phyloP scores from a whole-genome alignment of 2,329 filamentous ascomycete genomes.

The Lasiodiplodia gonubiensis region DNA sequence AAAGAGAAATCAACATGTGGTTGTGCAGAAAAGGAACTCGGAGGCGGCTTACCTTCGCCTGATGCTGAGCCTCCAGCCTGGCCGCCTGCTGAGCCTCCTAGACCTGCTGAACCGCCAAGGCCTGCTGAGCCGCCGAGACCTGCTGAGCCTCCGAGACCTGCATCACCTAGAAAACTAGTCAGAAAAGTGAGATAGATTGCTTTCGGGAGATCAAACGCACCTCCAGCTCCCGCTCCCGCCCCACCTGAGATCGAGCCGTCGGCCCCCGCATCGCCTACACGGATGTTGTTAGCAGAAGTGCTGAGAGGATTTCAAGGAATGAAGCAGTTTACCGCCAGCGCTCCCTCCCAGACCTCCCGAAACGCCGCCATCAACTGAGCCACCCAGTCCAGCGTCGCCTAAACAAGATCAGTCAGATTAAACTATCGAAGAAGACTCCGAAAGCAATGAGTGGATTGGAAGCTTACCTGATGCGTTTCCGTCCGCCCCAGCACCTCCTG shows the following conservation, averaged over 20 bases:
- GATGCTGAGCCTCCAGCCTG: neutral
- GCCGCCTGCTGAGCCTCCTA: neutral
- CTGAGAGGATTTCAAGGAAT: neutral
- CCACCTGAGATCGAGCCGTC: neutral
- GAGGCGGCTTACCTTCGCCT: neutral
- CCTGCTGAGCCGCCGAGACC: too few relatives aligned
- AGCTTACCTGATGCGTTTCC: too few relatives aligned
- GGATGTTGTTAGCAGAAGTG: neutral
- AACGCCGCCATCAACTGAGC: neutral
- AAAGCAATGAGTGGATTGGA: too few relatives aligned
- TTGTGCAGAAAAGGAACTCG: neutral
- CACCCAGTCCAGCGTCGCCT: neutral
- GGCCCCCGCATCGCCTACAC: neutral
- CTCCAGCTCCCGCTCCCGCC: too few relatives aligned
- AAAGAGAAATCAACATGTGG: neutral
- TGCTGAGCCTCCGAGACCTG: neutral
- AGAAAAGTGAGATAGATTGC: too few relatives aligned
- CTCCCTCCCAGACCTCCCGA: neutral
- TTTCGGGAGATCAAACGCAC: too few relatives aligned
- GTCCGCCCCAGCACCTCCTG: too few relatives aligned
- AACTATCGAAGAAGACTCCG: too few relatives aligned
- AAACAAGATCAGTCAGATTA: neutral
- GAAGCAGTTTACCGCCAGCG: neutral
- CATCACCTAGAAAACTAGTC: too few relatives aligned
- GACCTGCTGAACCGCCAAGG: neutral